A percentile compares a stretch with the other conserved stretches of the same genome.
phyloP scores from a whole-genome alignment of 2,329 filamentous ascomycete species.

The Polychaeton citri region DNA sequence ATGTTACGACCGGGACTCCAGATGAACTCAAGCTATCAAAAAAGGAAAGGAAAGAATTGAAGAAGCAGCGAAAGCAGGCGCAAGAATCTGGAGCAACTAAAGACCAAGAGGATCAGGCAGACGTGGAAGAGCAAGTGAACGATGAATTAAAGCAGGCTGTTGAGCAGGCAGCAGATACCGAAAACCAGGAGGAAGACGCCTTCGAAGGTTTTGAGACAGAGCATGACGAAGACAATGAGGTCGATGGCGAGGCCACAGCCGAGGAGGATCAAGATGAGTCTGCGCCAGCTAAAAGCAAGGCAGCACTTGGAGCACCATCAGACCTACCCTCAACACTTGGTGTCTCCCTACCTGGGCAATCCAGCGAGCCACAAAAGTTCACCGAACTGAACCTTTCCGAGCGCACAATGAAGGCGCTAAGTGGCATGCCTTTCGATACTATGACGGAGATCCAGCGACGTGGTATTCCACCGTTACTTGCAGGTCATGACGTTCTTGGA shows the following conservation, averaged over 20 bases:
- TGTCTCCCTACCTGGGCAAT: conserved; percentile 45
- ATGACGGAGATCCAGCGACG: conserved; percentile 93
- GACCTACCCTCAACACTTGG: conserved; percentile 43
- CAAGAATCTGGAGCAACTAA: conserved; percentile 5
- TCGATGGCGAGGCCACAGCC: conserved; percentile 21
- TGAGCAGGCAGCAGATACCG: conserved; percentile 5
- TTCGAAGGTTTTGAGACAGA: conserved; percentile 12
- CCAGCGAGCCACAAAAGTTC: conserved; percentile 56
- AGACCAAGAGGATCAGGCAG: conserved; percentile 8
- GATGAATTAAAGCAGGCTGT: conserved; percentile 15
- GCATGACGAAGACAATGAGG: conserved; percentile 23
- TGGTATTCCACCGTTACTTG: conserved; percentile 75
- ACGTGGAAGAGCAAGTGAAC: conserved; percentile 16
- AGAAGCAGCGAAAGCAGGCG: conserved; percentile 18
- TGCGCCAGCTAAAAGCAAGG: conserved; percentile 19
- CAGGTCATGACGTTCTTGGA: conserved; percentile 83
- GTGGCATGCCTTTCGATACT: conserved; percentile 81
- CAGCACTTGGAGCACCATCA: conserved; percentile 23
- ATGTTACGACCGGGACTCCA: conserved; percentile 1
- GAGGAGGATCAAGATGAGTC: conserved; percentile 23
- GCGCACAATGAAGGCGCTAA: conserved; percentile 76
- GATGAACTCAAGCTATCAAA: conserved; percentile 1
- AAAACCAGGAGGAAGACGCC: conserved; percentile 2
- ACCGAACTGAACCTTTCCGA: conserved; percentile 73
- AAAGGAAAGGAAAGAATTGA: conserved; percentile 17